Evolutionary conservation across 2,329 filamentous ascomycete species (phyloP).

Genomic region (Aspergillus sp.): DNA sequence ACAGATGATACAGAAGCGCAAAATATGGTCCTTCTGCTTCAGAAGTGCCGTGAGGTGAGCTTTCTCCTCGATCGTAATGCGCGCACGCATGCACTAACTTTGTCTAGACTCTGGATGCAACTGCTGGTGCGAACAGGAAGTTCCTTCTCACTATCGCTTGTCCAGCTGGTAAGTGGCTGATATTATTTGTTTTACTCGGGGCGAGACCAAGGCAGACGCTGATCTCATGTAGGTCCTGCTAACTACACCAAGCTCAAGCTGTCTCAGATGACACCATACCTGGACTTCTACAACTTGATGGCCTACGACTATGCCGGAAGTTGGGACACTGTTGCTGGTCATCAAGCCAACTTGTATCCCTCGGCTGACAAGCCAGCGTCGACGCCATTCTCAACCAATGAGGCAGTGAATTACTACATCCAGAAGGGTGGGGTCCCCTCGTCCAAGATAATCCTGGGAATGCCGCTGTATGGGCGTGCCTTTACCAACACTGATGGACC

Average conservation of each 20-base stretch:
- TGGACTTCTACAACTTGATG: constrained; percentile 66
- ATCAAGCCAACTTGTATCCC: constrained; percentile 77
- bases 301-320: constrained; percentile 84
- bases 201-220: background rate
- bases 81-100: constrained; percentile 12
- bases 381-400: constrained; percentile 77
- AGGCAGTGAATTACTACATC: constrained; percentile 72
- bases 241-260: constrained; percentile 48
- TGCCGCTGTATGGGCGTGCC: constrained; percentile 91
- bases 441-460: constrained; percentile 81
- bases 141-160: constrained; percentile 54
- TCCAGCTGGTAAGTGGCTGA: constrained; percentile 42
- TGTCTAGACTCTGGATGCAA: constrained; percentile 37
- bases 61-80: background rate
- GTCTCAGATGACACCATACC: constrained; percentile 47
- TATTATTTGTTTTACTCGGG: background rate
- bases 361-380: constrained; percentile 59
- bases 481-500: constrained; percentile 79
- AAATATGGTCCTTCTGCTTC: constrained; percentile 47
- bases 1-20: constrained; percentile 46
- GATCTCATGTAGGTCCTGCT: constrained; percentile 34
- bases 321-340: constrained; percentile 72
- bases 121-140: constrained; percentile 45
- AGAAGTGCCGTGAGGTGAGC: constrained; percentile 43
- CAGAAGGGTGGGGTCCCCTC: constrained; percentile 60